Percentiles rank a stretch among this genome's conserved stretches.
Conservation (phyloP, 2,329 filamentous ascomycete genomes). For the Cadophora gregata region DNA sequence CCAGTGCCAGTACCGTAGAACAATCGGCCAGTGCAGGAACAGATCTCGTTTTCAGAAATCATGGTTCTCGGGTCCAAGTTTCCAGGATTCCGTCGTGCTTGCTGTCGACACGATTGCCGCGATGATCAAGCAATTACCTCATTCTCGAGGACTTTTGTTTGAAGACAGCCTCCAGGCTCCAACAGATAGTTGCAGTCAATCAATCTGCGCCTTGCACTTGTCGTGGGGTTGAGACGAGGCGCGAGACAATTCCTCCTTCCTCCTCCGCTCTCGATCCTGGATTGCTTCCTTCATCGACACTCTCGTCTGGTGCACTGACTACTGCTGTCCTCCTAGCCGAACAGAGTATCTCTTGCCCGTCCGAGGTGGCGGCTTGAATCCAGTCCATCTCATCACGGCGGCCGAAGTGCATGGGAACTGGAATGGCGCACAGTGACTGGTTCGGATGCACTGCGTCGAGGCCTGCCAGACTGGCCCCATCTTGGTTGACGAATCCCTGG, state of each 20-base stretch:
- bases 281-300: slow-evolving; percentile 4
- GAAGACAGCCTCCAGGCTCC: neutral
- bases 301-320: slow-evolving; percentile 1
- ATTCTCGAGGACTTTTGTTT: neutral
- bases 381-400: slow-evolving; percentile 1
- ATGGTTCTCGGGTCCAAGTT: neutral
- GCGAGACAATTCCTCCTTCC: slow-evolving; percentile 6
- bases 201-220: slow-evolving; percentile 9
- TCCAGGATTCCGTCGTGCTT: neutral
- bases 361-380: neutral
- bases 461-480: slow-evolving; percentile 2
- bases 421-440: slow-evolving; percentile 19
- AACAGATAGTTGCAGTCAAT: neutral
- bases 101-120: neutral
- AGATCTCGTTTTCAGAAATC: neutral
- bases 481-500: slow-evolving; percentile 30
- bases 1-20: neutral
- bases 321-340: slow-evolving; percentile 4
- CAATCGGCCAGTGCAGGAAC: neutral
- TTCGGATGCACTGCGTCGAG: slow-evolving; percentile 14
- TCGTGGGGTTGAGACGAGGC: slow-evolving; percentile 15
- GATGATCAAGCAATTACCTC: slow-evolving; percentile 10
- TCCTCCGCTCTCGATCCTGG: slow-evolving; percentile 1
- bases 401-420: slow-evolving; percentile 15
- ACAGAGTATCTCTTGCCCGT: slow-evolving; percentile 15